These are phyloP conservation scores for Gleditsia sinensis DNA, from an alignment of 306 rosid genomes.

Conservation along the genomic window DNA sequence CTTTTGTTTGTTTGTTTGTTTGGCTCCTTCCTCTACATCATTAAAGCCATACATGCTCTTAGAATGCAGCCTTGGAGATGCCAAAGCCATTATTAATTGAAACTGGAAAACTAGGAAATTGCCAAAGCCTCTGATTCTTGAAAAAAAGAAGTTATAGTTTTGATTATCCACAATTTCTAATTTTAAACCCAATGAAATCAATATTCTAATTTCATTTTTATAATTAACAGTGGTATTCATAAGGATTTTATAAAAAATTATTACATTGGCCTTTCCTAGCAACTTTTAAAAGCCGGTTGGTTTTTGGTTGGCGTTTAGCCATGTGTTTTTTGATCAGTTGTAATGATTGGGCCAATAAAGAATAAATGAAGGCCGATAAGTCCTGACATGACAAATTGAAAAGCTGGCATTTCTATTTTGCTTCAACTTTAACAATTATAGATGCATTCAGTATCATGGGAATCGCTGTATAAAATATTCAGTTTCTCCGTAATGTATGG, in stretches of 20 bases:
- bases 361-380: background rate
- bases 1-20: no score
- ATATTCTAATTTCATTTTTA: background rate
- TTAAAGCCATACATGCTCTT: no score
- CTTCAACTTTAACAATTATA: background rate
- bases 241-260: no score
- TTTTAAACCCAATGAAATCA: background rate
- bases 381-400: background rate
- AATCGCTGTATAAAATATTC: constrained; percentile 5
- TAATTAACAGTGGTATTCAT: background rate
- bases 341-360: background rate
- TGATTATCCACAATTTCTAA: no score
- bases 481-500: background rate
- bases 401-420: background rate
- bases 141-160: no score
- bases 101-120: no score
- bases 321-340: background rate
- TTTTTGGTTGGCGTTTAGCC: background rate
- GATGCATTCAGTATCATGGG: background rate
- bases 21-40: no score
- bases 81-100: no score
- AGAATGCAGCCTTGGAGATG: no score
- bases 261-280: background rate
- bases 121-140: no score
- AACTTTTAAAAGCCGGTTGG: background rate